Percentiles rank a stretch among this genome's conserved stretches.
Evolutionary conservation across 2,329 filamentous ascomycete species (phyloP).

Genomic region (Colletotrichum navitas): DNA sequence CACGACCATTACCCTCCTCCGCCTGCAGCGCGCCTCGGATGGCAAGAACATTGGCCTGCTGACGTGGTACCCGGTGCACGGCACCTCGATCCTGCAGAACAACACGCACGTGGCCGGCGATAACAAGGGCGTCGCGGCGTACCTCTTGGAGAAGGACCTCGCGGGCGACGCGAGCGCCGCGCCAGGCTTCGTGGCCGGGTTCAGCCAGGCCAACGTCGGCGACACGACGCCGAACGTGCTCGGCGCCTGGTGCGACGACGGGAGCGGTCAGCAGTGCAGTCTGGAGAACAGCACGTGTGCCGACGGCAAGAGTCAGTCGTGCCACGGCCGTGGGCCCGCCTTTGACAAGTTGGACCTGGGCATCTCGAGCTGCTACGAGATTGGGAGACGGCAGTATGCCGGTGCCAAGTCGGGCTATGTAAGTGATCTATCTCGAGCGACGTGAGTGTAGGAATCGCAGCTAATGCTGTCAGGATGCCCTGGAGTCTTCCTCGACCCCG

Average conservation of each 20-base stretch:
- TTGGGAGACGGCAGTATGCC: conserved; percentile 78
- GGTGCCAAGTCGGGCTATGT: conserved; percentile 64
- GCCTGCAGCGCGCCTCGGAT: conserved; percentile 80
- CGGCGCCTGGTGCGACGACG: conserved; percentile 91
- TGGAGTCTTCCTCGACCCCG: conserved; percentile 61
- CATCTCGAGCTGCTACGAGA: conserved; percentile 80
- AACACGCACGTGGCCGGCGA: conserved; percentile 94
- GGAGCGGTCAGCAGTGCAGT: conserved; percentile 77
- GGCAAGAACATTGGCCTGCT: conserved; percentile 83
- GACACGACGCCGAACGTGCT: conserved; percentile 91
- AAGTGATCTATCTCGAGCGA: conserved; percentile 41
- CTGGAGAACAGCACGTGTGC: conserved; percentile 87
- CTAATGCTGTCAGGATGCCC: conserved; percentile 62
- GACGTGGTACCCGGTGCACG: conserved; percentile 93
- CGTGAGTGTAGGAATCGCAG: conserved; percentile 19
- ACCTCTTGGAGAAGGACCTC: conserved; percentile 82
- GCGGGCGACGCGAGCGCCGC: conserved; percentile 66
- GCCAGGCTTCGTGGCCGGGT: conserved; percentile 85
- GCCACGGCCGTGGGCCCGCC: conserved; percentile 79
- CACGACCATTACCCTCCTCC: conserved; percentile 79
- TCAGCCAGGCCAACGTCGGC: conserved; percentile 91
- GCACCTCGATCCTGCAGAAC: conserved; percentile 90
- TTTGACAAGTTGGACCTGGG: conserved; percentile 78
- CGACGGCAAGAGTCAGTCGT: conserved; percentile 76
- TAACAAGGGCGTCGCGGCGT: conserved; percentile 94